Conservation (phyloP, 1,284 basidiomycete species). For the Leccinum ponderosum region DNA sequence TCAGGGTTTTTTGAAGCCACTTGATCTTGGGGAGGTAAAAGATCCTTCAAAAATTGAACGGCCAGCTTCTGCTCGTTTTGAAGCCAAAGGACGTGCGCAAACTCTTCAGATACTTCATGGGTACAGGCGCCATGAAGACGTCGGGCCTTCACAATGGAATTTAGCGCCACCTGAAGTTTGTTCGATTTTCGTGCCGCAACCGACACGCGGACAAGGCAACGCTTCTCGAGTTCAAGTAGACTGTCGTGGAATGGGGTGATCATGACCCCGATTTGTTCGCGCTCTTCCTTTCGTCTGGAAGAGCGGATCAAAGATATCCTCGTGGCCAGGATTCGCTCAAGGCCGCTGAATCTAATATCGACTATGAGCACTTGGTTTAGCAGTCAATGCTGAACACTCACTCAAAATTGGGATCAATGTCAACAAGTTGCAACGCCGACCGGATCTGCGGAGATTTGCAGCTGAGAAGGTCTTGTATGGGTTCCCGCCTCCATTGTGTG, state of each 20-base stretch:
- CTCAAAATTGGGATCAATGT: slow-evolving; percentile 63
- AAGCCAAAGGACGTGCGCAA: slow-evolving; percentile 88
- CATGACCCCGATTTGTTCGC: slow-evolving; percentile 71
- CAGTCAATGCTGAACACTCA: slow-evolving; percentile 40
- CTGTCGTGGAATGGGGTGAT: slow-evolving; percentile 53
- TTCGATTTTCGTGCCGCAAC: slow-evolving; percentile 70
- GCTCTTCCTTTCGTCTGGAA: slow-evolving; percentile 61
- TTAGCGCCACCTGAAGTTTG: slow-evolving; percentile 82
- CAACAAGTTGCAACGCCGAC: slow-evolving; percentile 45
- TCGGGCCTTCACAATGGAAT: slow-evolving; percentile 79
- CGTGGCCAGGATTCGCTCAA: slow-evolving; percentile 82
- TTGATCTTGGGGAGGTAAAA: slow-evolving; percentile 35
- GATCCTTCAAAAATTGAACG: slow-evolving; percentile 68
- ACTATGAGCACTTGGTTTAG: slow-evolving; percentile 12
- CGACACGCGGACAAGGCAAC: slow-evolving; percentile 74
- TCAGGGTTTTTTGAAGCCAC: slow-evolving; percentile 14
- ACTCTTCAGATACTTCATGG: slow-evolving; percentile 74
- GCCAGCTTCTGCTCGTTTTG: slow-evolving; percentile 86
- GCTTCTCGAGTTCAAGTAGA: slow-evolving; percentile 65
- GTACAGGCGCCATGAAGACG: slow-evolving; percentile 51
- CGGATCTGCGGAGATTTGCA: slow-evolving; percentile 36
- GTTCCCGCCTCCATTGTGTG: slow-evolving; percentile 50
- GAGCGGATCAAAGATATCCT: slow-evolving; percentile 82
- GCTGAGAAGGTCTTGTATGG: slow-evolving; percentile 40
- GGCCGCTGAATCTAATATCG: slow-evolving; percentile 65